These are phyloP conservation scores for Brassica hybrid DNA, from an alignment of 441 rosid species.

Conservation along the genomic window DNA sequence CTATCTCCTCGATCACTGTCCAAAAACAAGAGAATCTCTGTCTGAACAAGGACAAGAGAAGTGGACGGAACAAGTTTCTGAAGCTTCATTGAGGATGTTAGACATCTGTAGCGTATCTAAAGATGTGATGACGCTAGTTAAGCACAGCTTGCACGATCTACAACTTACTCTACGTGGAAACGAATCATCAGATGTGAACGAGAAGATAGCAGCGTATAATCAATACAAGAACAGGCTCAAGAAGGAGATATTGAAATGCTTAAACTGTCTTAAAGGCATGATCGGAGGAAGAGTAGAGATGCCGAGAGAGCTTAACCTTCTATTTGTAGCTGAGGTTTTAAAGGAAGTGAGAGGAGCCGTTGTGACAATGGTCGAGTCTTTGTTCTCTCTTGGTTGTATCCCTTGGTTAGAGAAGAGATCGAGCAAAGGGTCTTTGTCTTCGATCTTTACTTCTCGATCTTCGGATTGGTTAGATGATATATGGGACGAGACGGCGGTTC, in stretches of 20 bases:
- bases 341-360: conserved; percentile 61
- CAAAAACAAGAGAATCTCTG: conserved; percentile 51
- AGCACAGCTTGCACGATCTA: conserved; percentile 58
- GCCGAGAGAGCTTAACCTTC: conserved; percentile 45
- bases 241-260: conserved; percentile 69
- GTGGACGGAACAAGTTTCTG: conserved; percentile 64
- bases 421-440: conserved; percentile 41
- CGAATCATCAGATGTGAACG: conserved; percentile 46
- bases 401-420: conserved; percentile 67
- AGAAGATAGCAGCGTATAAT: conserved; percentile 57
- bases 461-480: conserved; percentile 40
- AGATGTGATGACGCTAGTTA: conserved; percentile 64
- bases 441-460: conserved; percentile 44
- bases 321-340: conserved; percentile 52
- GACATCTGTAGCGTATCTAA: conserved; percentile 60
- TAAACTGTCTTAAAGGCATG: conserved; percentile 53
- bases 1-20: conserved; percentile 63
- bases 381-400: conserved; percentile 59
- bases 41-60: conserved; percentile 52
- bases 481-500: conserved; percentile 55
- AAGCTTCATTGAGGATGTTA: conserved; percentile 68
- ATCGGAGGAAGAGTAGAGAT: conserved; percentile 10
- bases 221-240: conserved; percentile 56
- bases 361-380: conserved; percentile 60
- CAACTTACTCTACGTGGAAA: conserved; percentile 54